Evolutionary conservation across 305 asterid species (phyloP).

Genomic region (Withania somnifera): DNA sequence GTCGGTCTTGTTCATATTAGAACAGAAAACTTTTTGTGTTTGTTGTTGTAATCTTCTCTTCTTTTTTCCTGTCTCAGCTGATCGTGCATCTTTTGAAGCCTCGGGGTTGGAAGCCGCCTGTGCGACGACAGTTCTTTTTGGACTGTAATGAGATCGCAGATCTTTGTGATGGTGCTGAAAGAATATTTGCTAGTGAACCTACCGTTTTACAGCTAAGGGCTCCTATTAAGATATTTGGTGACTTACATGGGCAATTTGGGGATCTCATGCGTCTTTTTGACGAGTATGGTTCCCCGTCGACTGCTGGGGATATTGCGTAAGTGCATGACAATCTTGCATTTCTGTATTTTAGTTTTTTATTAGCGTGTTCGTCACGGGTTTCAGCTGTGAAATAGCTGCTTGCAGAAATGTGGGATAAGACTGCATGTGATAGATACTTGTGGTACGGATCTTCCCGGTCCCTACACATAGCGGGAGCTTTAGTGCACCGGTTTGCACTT

Average conservation of each 20-base stretch:
- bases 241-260: constrained; percentile 98
- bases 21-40: not conserved
- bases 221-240: constrained; percentile 97
- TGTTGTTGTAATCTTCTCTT: not conserved
- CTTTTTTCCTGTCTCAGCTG: constrained; percentile 38
- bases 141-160: constrained; percentile 99
- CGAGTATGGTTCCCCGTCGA: constrained; percentile 98
- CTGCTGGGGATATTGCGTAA: constrained; percentile 99
- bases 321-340: constrained; percentile 8
- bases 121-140: constrained; percentile 87
- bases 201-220: constrained; percentile 94
- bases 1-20: not conserved
- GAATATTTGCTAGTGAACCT: constrained; percentile 88
- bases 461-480: too few species aligned
- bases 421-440: too few species aligned
- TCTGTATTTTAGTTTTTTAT: not conserved
- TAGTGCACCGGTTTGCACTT: too few species aligned
- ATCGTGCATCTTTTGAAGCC: constrained; percentile 88
- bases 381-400: too few species aligned
- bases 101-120: constrained; percentile 99
- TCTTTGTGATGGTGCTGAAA: constrained; percentile 96
- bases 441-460: too few species aligned
- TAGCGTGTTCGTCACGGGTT: too few species aligned
- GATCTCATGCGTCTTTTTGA: constrained; percentile 99
- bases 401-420: too few species aligned